Base-by-base conservation (phyloP, 192 early-diverging fungal species). In the Entomortierella lignicola region DNA sequence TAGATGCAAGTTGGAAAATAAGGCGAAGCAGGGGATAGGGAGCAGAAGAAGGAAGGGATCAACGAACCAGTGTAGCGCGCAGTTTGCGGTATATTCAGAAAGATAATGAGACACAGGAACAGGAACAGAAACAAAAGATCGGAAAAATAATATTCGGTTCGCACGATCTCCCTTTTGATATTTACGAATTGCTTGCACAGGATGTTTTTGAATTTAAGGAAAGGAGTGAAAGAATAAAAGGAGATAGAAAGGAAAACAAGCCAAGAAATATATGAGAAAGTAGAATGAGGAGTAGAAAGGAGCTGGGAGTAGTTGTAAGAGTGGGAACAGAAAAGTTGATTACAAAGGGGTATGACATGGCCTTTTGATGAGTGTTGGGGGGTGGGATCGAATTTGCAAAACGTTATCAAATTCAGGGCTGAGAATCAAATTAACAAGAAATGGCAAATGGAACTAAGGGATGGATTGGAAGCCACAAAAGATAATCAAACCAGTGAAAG, bases 171-270 rank as follows among this genome's bases (percentile, higher is more conserved):
- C 26, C 59, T 8, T 42, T 53, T 39, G 8, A 42, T 42, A 17
- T 56, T 32, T 31, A 13, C n/a, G 10, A 8, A 42, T 42, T 3
- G 4, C 8, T 32, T 32, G 10, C 34, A 34, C 57, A 59, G 34
- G 52, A 52, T 55, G 63, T 23, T 43, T 42, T n/a, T 54, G 39
- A 44, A 50, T 47, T 18, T 11, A 47, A 47, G 20, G 17, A 47
- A 15, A 15, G 15, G 32, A 1, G 29, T 56, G 42, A 18, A 12
- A 52, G 23, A 42, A 55, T 8, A 55, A 8, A 23, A 42, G 32
- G 34, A 31, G 51, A 41, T 34, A 34, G 34, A 37, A 29, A 34
- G 20, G 11, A 41, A 23, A 39, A 37, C 31, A 66, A 29, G 17
- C 20, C 29, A n/a, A n/a, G 54, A 66, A 2, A 12, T 17, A 21